Conservation (phyloP, 2,329 filamentous ascomycete species). For the Paraconiothyrium brasiliense region DNA sequence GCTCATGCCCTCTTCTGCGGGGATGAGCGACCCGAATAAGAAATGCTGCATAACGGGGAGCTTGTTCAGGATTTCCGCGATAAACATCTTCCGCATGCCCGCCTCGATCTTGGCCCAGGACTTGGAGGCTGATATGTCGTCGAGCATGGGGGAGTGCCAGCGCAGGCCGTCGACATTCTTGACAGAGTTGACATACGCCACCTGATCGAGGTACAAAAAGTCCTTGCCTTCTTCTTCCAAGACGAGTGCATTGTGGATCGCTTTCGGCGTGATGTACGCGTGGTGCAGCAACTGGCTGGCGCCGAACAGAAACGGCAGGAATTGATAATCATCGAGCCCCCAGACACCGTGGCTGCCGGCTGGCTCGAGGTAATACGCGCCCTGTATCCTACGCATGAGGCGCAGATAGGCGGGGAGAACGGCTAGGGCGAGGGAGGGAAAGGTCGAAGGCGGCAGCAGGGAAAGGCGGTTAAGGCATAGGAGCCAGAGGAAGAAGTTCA, state of each 20-base stretch:
- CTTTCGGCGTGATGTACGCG: conserved; percentile 59
- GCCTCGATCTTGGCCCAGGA: conserved; percentile 92
- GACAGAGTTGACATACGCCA: conserved; percentile 92
- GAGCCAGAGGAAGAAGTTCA: conserved; percentile 97
- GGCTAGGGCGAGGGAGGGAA: conserved; percentile 76
- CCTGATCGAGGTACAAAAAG: conserved; percentile 91
- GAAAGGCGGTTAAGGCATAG: conserved; percentile 88
- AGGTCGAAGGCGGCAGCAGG: conserved; percentile 71
- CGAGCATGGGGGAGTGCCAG: conserved; percentile 98
- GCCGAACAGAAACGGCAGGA: conserved; percentile 62
- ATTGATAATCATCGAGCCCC: conserved; percentile 64
- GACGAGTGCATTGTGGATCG: conserved; percentile 86
- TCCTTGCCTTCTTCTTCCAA: conserved; percentile 86
- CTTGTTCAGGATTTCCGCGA: conserved; percentile 90
- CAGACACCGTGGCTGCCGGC: conserved; percentile 63
- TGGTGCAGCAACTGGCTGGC: conserved; percentile 72
- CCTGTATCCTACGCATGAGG: conserved; percentile 88
- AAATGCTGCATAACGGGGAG: conserved; percentile 99
- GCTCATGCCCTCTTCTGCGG: conserved; percentile 84
- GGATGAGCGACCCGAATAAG: conserved; percentile 85
- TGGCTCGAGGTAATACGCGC: conserved; percentile 94
- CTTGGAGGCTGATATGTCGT: conserved; percentile 92
- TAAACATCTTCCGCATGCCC: conserved; percentile 97
- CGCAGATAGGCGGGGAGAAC: conserved; percentile 84
- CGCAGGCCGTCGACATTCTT: conserved; percentile 94